Evolutionary conservation across 2,329 filamentous ascomycete species (phyloP), one percentile per base, ranked within the genome.

Genomic region (Reticulascus tulasneorum): DNA sequence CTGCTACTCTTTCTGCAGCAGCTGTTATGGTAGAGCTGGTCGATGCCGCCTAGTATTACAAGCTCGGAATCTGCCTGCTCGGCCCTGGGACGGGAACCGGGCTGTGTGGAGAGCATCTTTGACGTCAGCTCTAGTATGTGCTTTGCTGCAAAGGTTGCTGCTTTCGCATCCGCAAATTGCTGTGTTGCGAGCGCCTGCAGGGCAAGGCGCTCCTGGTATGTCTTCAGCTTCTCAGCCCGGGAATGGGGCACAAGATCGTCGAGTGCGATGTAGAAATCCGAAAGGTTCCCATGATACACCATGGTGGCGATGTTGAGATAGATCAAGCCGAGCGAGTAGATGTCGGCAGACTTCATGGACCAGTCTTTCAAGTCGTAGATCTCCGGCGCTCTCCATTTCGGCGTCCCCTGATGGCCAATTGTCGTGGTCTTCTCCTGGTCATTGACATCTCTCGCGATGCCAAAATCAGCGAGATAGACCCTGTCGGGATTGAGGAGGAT

Each of bases 381-480:
- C 43, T 73, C 68, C 0, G 69, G 68, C 1, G 67, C 66, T 9
- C 60, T 59, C 66, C 67, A 73, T 30, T 59, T 66, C 13, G 58
- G 57, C 0, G 68, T 69, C 2, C 64, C 65, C 5, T 62, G 60
- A 9, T 53, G 37, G 0, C 62, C 63, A 20, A 62, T 58, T 1
- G 66, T 71, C 35, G 61, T 67, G 7, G 65, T 70, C 31, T 66
- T 58, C 9, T 70, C 66, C 17, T 60, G 58, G 26, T 61, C 62
- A 31, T 60, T 62, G 11, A 72, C 65, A 31, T 72, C 67, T 33
- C 60, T 56, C 10, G 69, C 66, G 17, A 72, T 69, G 23, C 67
- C 69, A 52, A 72, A 72, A 46, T 72, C 69, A 16, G 67, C 64
- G 11, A 71, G 54, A 38, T 71, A 71, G 8, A 72, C 67, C 8